A percentile compares a stretch with the other conserved stretches of the same genome.
phyloP scores from a whole-genome alignment of 2,329 filamentous ascomycete genomes.

The Botryotinia calthae region DNA sequence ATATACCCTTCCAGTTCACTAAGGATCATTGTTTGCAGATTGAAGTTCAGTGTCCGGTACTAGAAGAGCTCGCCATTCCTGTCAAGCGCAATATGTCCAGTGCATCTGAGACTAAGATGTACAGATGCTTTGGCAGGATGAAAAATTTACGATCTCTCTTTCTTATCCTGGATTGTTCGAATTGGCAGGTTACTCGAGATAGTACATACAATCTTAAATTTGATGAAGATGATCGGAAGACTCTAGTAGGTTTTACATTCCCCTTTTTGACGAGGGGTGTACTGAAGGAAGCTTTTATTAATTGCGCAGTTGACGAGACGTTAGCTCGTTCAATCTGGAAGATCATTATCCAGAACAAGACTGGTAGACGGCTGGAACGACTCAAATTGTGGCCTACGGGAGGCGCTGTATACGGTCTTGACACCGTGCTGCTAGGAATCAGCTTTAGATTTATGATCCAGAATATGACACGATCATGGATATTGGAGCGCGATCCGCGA shows the following conservation, averaged over 20 bases:
- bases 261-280: slow-evolving; percentile 12
- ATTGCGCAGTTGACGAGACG: slow-evolving; percentile 22
- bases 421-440: not conserved
- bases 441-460: not conserved
- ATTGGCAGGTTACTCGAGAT: slow-evolving; percentile 19
- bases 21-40: slow-evolving; percentile 22
- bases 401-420: slow-evolving; percentile 8
- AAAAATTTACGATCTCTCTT: slow-evolving; percentile 21
- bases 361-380: slow-evolving; percentile 15
- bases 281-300: slow-evolving; percentile 21
- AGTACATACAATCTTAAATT: slow-evolving; percentile 18
- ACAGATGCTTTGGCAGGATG: slow-evolving; percentile 21
- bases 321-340: slow-evolving; percentile 23
- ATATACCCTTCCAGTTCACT: slow-evolving; percentile 22
- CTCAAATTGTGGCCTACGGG: slow-evolving; percentile 21
- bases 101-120: slow-evolving; percentile 10
- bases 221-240: slow-evolving; percentile 9
- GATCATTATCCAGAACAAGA: slow-evolving; percentile 21
- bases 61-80: slow-evolving; percentile 19
- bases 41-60: slow-evolving; percentile 20
- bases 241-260: not conserved
- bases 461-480: slow-evolving; percentile 23
- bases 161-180: slow-evolving; percentile 24
- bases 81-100: slow-evolving; percentile 15
- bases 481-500: slow-evolving; percentile 21